Evolutionary conservation across 2,329 filamentous ascomycete genomes (phyloP), one percentile per base, ranked within the genome.

Genomic region (Aspergillus ochraceoroseus): DNA sequence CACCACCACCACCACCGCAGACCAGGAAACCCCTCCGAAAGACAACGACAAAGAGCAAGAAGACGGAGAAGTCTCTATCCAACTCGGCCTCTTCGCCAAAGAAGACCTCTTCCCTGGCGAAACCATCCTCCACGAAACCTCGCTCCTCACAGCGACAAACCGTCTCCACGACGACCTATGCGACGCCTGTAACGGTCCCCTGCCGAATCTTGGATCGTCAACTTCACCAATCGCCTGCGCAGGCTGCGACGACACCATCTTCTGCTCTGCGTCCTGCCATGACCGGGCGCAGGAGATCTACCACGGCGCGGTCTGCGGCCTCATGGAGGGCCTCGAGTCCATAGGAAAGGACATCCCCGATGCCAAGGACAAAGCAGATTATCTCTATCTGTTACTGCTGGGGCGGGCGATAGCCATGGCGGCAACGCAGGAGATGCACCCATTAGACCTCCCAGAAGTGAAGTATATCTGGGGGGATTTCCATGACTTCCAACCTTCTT

Each of bases 31-130:
- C n/a, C 9, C 44, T 30, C 43, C 34, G 28, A 8, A 11, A 29
- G 9, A 33, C 17, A 39, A 46, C 9, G 32, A 46, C 7, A 37
- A 32, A 3, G 38, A 53, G 27, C 23, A 46, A 18, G 38, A 48
- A 18, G 42, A 53, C 12, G 56, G 59, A 14, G 59, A 75, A 32
- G 68, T 70, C 15, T 75, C 74, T 3, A 75, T 75, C 41, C 92
- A 98, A 63, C 76, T 98, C 0, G 92, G 92, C 3, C 75, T 98
- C 3, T 96, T 96, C 61, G 90, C 89, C 5, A 86, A 80, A 53
- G 77, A 85, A 48, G 82, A 94, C 50, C 85, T 96, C 25, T 67
- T 71, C 0, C 79, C 87, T 0, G 85, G 85, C 7, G 85, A 94
- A 60, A 72, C 75, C 4, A 80, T 95, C 2, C 74, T 98, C 19